Percentiles rank a stretch among this genome's conserved stretches.
These are phyloP conservation scores for Ophiostoma perfectum DNA, from an alignment of 2,329 filamentous ascomycete species.

Conservation along the genomic window DNA sequence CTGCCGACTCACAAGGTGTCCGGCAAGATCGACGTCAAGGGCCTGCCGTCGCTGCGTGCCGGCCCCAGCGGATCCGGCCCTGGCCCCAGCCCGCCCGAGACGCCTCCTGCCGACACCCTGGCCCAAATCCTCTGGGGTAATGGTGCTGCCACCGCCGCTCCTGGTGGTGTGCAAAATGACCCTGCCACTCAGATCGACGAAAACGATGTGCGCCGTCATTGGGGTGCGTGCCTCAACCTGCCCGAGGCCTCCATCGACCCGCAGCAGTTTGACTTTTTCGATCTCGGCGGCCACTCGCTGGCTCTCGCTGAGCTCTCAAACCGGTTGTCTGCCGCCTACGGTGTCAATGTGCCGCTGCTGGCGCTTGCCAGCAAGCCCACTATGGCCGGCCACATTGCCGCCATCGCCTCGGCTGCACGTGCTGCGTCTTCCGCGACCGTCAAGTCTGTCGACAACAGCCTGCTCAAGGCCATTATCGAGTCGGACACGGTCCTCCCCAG, in stretches of 20 bases:
- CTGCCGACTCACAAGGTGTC: slow-evolving; percentile 73
- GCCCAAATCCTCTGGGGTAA: slow-evolving; percentile 31
- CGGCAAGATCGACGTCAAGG: slow-evolving; percentile 70
- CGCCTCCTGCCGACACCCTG: slow-evolving; percentile 34
- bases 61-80: neutral
- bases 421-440: slow-evolving; percentile 46
- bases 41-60: slow-evolving; percentile 62
- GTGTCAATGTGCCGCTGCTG: slow-evolving; percentile 65
- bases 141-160: neutral
- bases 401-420: slow-evolving; percentile 66
- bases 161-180: slow-evolving; percentile 29
- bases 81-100: slow-evolving; percentile 36
- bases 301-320: slow-evolving; percentile 72
- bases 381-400: slow-evolving; percentile 65
- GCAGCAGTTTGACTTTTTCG: slow-evolving; percentile 71
- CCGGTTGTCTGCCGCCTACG: slow-evolving; percentile 62
- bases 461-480: slow-evolving; percentile 35
- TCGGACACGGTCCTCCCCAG: slow-evolving; percentile 48
- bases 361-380: slow-evolving; percentile 68
- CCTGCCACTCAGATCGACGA: slow-evolving; percentile 60
- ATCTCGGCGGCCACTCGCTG: slow-evolving; percentile 72
- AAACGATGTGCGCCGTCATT: slow-evolving; percentile 63
- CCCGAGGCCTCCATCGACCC: slow-evolving; percentile 54
- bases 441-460: slow-evolving; percentile 16
- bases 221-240: slow-evolving; percentile 66